phyloP scores from a whole-genome alignment of 2,329 filamentous ascomycete genomes.

The Fusarium fujikuroi region DNA sequence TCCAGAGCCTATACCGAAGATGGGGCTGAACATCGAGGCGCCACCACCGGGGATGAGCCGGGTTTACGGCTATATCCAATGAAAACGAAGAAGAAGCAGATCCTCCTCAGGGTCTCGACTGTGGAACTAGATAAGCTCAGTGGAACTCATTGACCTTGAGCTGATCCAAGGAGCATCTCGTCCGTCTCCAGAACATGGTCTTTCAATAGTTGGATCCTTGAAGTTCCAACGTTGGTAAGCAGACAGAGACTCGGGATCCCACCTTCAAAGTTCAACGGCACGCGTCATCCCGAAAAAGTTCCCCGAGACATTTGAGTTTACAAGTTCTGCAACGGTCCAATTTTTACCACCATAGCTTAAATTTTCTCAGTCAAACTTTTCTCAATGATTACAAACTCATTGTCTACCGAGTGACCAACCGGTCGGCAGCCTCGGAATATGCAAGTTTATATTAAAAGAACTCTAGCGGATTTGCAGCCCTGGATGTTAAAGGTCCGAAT shows the following conservation, averaged over 20 bases:
- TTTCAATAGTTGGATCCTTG: neutral
- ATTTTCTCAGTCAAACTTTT: neutral
- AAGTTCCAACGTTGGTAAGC: neutral
- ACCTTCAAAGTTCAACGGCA: neutral
- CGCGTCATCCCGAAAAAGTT: slow-evolving; percentile 1
- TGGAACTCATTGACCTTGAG: slow-evolving; percentile 5
- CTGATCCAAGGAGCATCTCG: neutral
- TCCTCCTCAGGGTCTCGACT: neutral
- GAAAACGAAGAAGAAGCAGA: neutral
- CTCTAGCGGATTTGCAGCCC: neutral
- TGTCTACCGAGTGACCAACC: neutral
- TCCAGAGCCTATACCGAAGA: neutral
- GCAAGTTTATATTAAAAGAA: neutral
- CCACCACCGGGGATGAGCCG: neutral
- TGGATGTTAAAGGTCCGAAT: slow-evolving; percentile 27
- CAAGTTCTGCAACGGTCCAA: neutral
- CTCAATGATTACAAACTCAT: neutral
- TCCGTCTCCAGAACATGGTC: neutral
- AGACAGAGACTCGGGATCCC: neutral
- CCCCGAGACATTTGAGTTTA: neutral
- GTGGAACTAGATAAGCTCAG: slow-evolving; percentile 26
- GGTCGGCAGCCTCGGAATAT: neutral
- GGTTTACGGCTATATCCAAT: neutral
- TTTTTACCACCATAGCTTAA: neutral
- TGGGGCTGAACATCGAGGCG: neutral